Conservation (phyloP, 2,329 filamentous ascomycete species). For the Rhynchosporium graminicola region DNA sequence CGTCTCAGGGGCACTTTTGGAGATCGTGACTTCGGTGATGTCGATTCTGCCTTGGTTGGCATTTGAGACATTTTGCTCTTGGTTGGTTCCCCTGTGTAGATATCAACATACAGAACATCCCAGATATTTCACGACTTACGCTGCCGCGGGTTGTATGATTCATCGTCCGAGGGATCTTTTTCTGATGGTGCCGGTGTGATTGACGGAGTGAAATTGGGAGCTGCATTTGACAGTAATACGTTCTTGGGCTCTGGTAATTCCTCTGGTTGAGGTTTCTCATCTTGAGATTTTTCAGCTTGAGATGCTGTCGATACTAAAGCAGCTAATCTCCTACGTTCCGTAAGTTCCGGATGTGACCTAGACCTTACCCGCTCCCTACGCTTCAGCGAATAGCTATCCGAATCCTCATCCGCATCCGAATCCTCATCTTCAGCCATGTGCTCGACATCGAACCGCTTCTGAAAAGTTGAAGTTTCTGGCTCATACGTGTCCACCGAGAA, state of each 20-base stretch:
- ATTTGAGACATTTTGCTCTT: slow-evolving; percentile 12
- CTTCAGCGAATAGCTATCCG: no score
- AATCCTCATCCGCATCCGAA: neutral
- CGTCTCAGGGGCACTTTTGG: slow-evolving; percentile 10
- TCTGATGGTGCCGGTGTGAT: slow-evolving; percentile 11
- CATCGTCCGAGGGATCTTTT: slow-evolving; percentile 10
- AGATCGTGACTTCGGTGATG: neutral
- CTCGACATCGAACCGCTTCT: neutral
- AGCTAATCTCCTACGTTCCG: neutral
- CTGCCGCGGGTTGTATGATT: slow-evolving; percentile 4
- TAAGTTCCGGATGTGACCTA: no score
- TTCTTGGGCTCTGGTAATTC: slow-evolving; percentile 3
- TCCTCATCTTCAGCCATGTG: neutral
- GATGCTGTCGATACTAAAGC: neutral
- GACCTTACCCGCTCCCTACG: no score
- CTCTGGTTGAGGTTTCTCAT: neutral
- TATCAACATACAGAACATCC: neutral
- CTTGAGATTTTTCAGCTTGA: neutral
- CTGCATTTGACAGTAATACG: slow-evolving; percentile 2
- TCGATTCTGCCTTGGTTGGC: neutral
- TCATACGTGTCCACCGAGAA: slow-evolving; percentile 8
- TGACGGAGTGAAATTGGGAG: slow-evolving; percentile 1
- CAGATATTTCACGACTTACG: neutral
- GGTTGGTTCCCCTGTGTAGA: neutral
- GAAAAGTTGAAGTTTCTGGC: neutral